These are phyloP conservation scores for Tricholoma flavovirens DNA, from an alignment of 768 basidiomycete species.

Conservation along the genomic window DNA sequence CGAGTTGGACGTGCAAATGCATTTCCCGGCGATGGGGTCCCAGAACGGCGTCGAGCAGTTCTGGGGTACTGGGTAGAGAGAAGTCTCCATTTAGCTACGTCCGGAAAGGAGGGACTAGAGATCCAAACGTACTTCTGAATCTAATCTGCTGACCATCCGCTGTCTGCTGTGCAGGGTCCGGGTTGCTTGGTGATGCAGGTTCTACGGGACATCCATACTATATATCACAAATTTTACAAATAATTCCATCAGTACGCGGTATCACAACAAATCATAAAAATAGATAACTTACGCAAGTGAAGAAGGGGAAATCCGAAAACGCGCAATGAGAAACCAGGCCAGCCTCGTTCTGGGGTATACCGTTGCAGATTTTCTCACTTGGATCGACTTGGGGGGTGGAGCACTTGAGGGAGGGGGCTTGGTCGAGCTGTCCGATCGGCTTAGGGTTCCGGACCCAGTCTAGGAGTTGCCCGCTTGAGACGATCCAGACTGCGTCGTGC, in stretches of 20 bases:
- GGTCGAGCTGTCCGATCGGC: constrained; percentile 52
- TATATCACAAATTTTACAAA: not conserved
- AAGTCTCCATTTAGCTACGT: not conserved
- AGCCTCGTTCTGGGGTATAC: constrained; percentile 61
- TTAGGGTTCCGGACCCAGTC: constrained; percentile 71
- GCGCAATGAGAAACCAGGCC: constrained; percentile 57
- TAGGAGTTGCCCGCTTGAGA: constrained; percentile 65
- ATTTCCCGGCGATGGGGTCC: constrained; percentile 66
- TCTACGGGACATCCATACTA: constrained; percentile 70
- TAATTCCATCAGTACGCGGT: not conserved
- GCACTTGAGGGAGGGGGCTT: constrained; percentile 54
- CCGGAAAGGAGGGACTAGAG: not conserved
- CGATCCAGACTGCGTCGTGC: constrained; percentile 55
- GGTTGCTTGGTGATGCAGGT: constrained; percentile 50
- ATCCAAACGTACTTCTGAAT: constrained; percentile 44
- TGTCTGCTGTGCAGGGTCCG: constrained; percentile 58
- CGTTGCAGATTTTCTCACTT: constrained; percentile 63
- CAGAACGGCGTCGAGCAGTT: constrained; percentile 79
- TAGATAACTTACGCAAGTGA: constrained; percentile 59
- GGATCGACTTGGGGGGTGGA: constrained; percentile 52
- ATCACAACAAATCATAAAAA: not conserved
- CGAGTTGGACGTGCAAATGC: constrained; percentile 48
- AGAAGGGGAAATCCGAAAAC: constrained; percentile 76
- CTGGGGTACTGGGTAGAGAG: constrained; percentile 41
- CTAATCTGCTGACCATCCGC: constrained; percentile 41